Evolutionary conservation across 1,139 yeast species (phyloP), one percentile per base, ranked within the genome.

Genomic region (Yamadazyma atmosphaerica): DNA sequence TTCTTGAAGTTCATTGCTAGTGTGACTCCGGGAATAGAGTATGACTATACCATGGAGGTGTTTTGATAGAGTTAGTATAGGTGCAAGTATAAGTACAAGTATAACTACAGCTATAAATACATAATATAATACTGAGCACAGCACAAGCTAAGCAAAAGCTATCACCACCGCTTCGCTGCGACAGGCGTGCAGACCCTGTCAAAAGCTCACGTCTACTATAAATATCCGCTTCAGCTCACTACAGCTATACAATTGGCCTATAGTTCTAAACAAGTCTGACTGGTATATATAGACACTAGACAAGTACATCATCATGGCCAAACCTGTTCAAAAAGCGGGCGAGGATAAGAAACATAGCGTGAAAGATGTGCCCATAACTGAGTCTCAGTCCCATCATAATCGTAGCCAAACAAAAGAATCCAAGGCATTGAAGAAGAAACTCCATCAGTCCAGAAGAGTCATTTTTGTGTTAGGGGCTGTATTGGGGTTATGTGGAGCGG

Each of bases 21-120:
- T 65, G 98, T 94, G 11, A 90, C 96, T 2, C 99, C 99, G 0
- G 96, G 97, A 10, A 89, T 92, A 40, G 96, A 90, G 61, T 94
- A 90, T 61, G 98, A 92, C 55, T 89, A 89, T 59, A 90, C 98
- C 28, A 92, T 90, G 96, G 90, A 88, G 58, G 92, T 88, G 3
- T 71, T 83, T 54, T n/a, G n/a, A n/a, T n/a, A n/a, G n/a, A n/a
- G n/a, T n/a, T 82, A 60, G 60, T 10, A 5, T 19, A 19, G 8
- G 6, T 6, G 22, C 9, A 19, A 6, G 9, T 19, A 19, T 6
- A 19, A 19, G 9, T 19, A 19, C 9, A 19, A 6, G 22, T 19
- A 19, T n/a, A n/a, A n/a, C n/a, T n/a, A n/a, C n/a, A n/a, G n/a
- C n/a, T n/a, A n/a, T n/a, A n/a, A n/a, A n/a, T n/a, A n/a, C n/a